Evolutionary conservation across 2,329 filamentous ascomycete species (phyloP).

Genomic region (Gaeumannomyces sp.): DNA sequence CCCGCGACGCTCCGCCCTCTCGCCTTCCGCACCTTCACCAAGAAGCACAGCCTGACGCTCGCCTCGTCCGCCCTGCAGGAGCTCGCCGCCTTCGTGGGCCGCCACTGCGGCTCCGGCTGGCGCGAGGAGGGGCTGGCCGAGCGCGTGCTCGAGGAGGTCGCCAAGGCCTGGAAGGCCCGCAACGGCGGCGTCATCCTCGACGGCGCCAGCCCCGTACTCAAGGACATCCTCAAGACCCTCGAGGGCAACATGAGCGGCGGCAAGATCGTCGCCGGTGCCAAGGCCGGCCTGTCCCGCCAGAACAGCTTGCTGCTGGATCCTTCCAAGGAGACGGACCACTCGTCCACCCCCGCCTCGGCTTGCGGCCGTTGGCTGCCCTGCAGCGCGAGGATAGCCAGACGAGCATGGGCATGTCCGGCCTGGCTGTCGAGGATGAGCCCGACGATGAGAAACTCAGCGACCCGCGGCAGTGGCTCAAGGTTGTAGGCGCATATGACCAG

Average conservation of each 20-base stretch:
- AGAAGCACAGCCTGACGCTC: slow-evolving; percentile 92
- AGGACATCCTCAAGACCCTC: slow-evolving; percentile 73
- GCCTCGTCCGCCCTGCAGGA: slow-evolving; percentile 80
- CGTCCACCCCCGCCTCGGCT: slow-evolving; percentile 48
- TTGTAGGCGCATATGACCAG: slow-evolving; percentile 79
- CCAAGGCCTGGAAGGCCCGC: slow-evolving; percentile 83
- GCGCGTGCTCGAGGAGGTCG: slow-evolving; percentile 84
- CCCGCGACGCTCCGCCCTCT: slow-evolving; percentile 80
- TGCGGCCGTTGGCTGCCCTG: slow-evolving; percentile 38
- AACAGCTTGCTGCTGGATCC: slow-evolving; percentile 57
- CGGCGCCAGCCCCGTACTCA: slow-evolving; percentile 67
- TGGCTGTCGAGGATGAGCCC: slow-evolving; percentile 46
- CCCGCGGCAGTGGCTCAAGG: slow-evolving; percentile 74
- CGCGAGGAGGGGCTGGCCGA: slow-evolving; percentile 91
- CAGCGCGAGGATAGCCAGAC: slow-evolving; percentile 55
- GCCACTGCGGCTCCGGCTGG: slow-evolving; percentile 94
- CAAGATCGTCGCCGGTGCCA: slow-evolving; percentile 47
- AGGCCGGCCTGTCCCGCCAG: slow-evolving; percentile 46
- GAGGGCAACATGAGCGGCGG: slow-evolving; percentile 90
- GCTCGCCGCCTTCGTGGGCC: slow-evolving; percentile 82
- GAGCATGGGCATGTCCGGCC: slow-evolving; percentile 56
- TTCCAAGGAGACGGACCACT: slow-evolving; percentile 42
- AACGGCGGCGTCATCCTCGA: slow-evolving; percentile 90
- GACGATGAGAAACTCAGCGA: slow-evolving; percentile 59
- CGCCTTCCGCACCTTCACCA: slow-evolving; percentile 92